Evolutionary conservation across 306 rosid species (phyloP), one percentile per base, ranked within the genome.

Genomic region (Vachellia pachyceras): DNA sequence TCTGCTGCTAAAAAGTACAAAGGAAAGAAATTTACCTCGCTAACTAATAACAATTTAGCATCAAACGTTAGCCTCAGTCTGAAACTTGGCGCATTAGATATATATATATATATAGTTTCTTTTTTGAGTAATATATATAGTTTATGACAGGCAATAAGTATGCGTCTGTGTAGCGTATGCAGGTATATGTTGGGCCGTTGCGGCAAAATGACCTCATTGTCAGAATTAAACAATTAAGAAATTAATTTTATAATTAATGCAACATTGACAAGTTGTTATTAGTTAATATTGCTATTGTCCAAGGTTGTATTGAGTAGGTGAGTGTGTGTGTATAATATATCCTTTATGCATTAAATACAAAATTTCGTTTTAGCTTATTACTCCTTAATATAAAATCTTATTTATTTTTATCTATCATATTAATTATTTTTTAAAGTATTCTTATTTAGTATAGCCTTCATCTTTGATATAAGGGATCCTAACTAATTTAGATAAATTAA

Each of bases 171-270:
- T 1, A 7, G 37, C 12, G 85, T 58, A 77, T 67, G 77, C 77
- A 78, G 22, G 78, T 40, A 50, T 47, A 13, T 49, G 15, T n/a
- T 75, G 86, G 76, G 77, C n/a, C n/a, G n/a, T n/a, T n/a, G n/a
- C n/a, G 69, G 2, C 86, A 82, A 82, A 82, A 79, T 85, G 84
- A 82, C 84, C 73, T 85, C 73, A 75, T 35, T 57, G 20, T 69
- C 70, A 77, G 77, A 70, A 73, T 39, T 46, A 77, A 77, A 29
- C 63, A 25, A 77, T 71, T 72, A 39, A 74, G n/a, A 9, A 64
- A 13, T 66, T 72, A 73, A 72, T 84, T 77, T 39, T 41, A 69
- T 69, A 69, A 22, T 5, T 69, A 69, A 22, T 5, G 7, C 14
- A 35, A 41, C 63, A 72, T 29, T 60, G 72, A 74, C 73, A 69